phyloP scores from a whole-genome alignment of 805 yeast genomes.

The Barnettozyma vustinii region DNA sequence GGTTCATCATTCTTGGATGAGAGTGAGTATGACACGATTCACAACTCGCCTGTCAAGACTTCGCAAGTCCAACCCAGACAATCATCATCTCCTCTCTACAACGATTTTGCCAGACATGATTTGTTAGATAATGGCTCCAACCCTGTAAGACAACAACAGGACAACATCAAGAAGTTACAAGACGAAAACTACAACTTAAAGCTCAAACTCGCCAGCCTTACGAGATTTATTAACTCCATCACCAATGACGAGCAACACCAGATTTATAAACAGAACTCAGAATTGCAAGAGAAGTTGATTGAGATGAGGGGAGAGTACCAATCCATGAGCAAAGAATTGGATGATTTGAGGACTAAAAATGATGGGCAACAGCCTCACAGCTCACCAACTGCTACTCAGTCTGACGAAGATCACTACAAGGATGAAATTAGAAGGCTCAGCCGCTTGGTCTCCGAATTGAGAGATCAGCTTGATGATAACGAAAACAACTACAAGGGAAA shows the following conservation, averaged over 20 bases:
- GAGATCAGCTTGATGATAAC: neutral
- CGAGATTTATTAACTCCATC: constrained; percentile 32
- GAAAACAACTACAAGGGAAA: neutral
- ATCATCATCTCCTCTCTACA: constrained; percentile 18
- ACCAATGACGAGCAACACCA: constrained; percentile 35
- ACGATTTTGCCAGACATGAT: constrained; percentile 15
- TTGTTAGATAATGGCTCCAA: constrained; percentile 24
- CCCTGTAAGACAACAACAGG: constrained; percentile 28
- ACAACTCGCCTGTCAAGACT: constrained; percentile 10
- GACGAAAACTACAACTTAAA: constrained; percentile 41
- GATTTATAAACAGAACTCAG: constrained; percentile 33
- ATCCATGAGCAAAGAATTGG: constrained; percentile 4
- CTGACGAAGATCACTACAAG: constrained; percentile 3
- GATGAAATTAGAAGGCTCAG: constrained; percentile 10
- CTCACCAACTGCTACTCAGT: neutral
- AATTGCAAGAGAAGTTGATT: constrained; percentile 24
- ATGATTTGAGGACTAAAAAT: constrained; percentile 4
- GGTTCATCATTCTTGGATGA: constrained; percentile 25
- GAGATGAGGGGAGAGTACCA: constrained; percentile 19
- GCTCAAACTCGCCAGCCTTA: constrained; percentile 37
- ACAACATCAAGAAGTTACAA: constrained; percentile 27
- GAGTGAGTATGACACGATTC: constrained; percentile 19
- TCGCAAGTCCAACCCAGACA: neutral
- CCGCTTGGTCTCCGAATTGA: neutral
- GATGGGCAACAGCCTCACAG: neutral